These are phyloP conservation scores for Entrophospora sp. DNA, from an alignment of 192 early-diverging fungal genomes.

Conservation along the genomic window DNA sequence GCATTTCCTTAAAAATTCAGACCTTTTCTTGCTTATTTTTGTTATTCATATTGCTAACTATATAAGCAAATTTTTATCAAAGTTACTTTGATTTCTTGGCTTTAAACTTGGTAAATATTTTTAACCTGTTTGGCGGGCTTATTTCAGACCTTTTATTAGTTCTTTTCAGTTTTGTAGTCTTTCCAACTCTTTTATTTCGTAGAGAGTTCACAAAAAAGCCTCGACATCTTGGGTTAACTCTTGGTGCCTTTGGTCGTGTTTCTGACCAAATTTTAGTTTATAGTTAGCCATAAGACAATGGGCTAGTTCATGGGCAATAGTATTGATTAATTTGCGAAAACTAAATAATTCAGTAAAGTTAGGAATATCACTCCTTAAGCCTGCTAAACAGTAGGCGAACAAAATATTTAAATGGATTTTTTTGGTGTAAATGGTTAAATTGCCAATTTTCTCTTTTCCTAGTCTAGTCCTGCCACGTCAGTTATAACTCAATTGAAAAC, in stretches of 20 bases:
- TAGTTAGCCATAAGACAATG: neutral
- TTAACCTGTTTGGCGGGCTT: too few relatives aligned
- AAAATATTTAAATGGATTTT: neutral
- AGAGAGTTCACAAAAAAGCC: neutral
- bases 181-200: neutral
- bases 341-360: too few relatives aligned
- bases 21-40: too few relatives aligned
- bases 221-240: neutral
- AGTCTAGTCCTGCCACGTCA: neutral
- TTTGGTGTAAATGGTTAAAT: neutral
- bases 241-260: neutral
- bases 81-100: too few relatives aligned
- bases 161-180: too few relatives aligned
- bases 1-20: too few relatives aligned
- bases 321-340: neutral
- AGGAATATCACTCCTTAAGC: neutral
- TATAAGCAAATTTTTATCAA: too few relatives aligned
- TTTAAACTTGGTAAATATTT: too few relatives aligned
- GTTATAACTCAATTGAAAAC: slow-evolving; percentile 8
- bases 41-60: too few relatives aligned
- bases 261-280: neutral
- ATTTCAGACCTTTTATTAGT: too few relatives aligned
- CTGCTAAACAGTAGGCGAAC: neutral
- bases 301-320: neutral
- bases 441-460: neutral